Evolutionary conservation across 2,329 filamentous ascomycete genomes (phyloP).

Genomic region (Penicillium sp.): DNA sequence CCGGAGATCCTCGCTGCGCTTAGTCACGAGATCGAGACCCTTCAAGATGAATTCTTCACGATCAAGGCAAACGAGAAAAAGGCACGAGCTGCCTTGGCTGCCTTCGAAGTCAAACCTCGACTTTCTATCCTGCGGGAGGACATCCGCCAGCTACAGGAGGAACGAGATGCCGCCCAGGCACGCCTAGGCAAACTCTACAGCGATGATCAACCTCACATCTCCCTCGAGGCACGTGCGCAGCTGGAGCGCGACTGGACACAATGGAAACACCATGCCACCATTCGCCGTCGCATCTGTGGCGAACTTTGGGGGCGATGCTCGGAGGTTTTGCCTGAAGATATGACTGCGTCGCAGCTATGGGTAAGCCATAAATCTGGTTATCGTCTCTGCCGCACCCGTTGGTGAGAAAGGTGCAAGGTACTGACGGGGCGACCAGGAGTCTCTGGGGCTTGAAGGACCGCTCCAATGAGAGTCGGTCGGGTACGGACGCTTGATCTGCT

Average conservation of each 20-base stretch:
- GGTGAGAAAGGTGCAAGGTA: background rate
- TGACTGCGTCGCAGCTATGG: constrained; percentile 55
- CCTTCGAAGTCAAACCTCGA: constrained; percentile 54
- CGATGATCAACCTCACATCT: constrained; percentile 49
- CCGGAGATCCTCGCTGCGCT: constrained; percentile 55
- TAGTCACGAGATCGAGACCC: constrained; percentile 52
- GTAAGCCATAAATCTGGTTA: constrained; percentile 36
- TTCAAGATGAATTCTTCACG: constrained; percentile 50
- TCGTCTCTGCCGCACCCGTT: background rate
- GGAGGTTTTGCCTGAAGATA: constrained; percentile 52
- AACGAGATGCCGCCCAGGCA: constrained; percentile 47
- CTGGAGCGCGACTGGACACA: constrained; percentile 53
- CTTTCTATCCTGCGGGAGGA: constrained; percentile 53
- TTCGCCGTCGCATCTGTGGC: constrained; percentile 53
- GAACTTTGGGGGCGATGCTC: constrained; percentile 57
- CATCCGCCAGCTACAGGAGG: constrained; percentile 49
- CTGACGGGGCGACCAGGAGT: constrained; percentile 33
- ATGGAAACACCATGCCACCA: constrained; percentile 46
- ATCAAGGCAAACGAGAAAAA: constrained; percentile 54
- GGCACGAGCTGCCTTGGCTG: constrained; percentile 52
- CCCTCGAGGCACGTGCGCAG: constrained; percentile 51
- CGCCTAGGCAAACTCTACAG: constrained; percentile 48
- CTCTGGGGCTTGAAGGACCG: constrained; percentile 43
- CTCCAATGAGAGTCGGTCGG: constrained; percentile 28
- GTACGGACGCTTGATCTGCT: constrained; percentile 25